Base-by-base conservation (phyloP, 768 basidiomycete species). In the Pholiota molesta region DNA sequence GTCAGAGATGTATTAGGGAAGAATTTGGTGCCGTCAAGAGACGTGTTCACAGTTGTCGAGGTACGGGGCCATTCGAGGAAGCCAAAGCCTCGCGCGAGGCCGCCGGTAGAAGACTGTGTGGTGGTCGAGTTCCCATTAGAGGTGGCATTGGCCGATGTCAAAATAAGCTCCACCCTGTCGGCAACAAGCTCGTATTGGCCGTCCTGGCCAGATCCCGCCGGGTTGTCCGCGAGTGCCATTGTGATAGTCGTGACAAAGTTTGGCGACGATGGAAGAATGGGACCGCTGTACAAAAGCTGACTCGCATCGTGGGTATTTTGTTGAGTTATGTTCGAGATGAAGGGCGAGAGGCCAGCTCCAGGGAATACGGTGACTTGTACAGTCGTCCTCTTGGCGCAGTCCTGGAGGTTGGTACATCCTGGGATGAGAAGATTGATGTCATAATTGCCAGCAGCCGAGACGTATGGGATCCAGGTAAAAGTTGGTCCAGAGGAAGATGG, bases 391-490 rank as follows among this genome's bases (percentile, higher is more conserved):
- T 79, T 74, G 16, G 74, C 79, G 70, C 97, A 99, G 69, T 97
- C 91, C 63, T 89, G 86, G 69, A 95, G 84, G 60, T 86, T 76
- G 3, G 79, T 77, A 75, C 97, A 99, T 13, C 96, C 96, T 0
- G 97, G 97, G 16, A 97, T 83, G 47, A 92, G 81, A 44, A 99
- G 71, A 74, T 89, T 91, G 65, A 99, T 80, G 44, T 89, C 85
- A 74, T 99, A 99, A 62, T 85, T 77, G 33, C 95, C 97, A 2
- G 91, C 83, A 10, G 92, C 90, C 0, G 93, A 93, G n/a, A 99
- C 89, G 68, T 94, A 95, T 0, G 96, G 96, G 74, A 86, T 83
- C 90, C 94, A 97, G 0, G 92, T 95, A 71, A 97, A 86, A 37
- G 83, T 87, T 14, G 97, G 93, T n/a, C 84, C 85, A 29, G 82